Evolutionary conservation across 306 rosid species (phyloP).

Genomic region (Citrullus mucosospermus): DNA sequence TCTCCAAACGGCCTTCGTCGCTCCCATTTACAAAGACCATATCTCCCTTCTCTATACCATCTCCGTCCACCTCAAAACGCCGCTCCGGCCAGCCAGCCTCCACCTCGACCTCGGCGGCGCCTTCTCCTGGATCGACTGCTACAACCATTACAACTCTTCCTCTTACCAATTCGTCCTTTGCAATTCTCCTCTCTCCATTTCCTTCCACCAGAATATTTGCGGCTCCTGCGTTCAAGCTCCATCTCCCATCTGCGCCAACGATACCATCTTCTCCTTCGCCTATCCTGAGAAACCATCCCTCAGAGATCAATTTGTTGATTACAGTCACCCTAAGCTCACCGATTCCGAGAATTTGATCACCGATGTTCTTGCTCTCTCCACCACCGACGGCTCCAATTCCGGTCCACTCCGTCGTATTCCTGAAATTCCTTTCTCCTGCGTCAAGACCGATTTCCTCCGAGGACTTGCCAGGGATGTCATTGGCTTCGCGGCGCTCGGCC

Average conservation of each 20-base stretch:
- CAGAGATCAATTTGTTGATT: background rate
- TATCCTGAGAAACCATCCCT: conserved; percentile 32
- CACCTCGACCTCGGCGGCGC: conserved; percentile 32
- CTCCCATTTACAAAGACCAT: conserved; percentile 26
- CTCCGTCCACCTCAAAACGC: conserved; percentile 22
- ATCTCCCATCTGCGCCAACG: background rate
- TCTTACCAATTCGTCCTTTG: conserved; percentile 14
- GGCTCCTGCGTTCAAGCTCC: conserved; percentile 1
- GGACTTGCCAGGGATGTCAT: conserved; percentile 16
- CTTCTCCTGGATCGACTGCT: conserved; percentile 37
- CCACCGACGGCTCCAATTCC: conserved; percentile 9
- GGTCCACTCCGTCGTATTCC: conserved; percentile 11
- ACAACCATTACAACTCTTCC: conserved; percentile 16
- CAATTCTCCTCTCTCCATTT: conserved; percentile 19
- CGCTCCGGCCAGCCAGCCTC: conserved; percentile 18
- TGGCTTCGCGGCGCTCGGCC: conserved; percentile 27
- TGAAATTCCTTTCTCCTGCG: conserved; percentile 21
- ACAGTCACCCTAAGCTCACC: conserved; percentile 3
- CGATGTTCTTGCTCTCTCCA: conserved; percentile 27
- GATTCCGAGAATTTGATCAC: conserved; percentile 11
- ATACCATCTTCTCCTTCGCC: conserved; percentile 11
- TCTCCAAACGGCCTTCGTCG: conserved; percentile 11
- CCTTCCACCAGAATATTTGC: conserved; percentile 6
- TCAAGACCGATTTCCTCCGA: conserved; percentile 13
- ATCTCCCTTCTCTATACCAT: conserved; percentile 21